A percentile compares a stretch with the other conserved stretches of the same genome.
Evolutionary conservation across 106 monocot species (phyloP).

Genomic region (Narthecium ossifragum): DNA sequence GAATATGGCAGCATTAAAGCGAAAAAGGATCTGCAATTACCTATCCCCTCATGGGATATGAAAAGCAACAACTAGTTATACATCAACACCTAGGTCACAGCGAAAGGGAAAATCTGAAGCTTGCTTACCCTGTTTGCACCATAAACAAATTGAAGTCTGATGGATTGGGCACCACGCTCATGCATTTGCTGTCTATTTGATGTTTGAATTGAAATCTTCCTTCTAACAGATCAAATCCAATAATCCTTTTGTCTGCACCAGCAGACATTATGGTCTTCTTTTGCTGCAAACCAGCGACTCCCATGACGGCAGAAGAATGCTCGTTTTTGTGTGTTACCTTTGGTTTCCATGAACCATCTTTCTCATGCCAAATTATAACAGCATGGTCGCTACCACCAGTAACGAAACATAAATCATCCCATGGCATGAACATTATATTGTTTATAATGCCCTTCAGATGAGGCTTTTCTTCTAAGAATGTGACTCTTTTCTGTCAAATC

Average conservation of each 20-base stretch:
- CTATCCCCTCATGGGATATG: too few relatives aligned
- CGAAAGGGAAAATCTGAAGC: background rate
- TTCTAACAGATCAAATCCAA: slow-evolving; percentile 53
- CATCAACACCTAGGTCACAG: background rate
- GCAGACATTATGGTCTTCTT: slow-evolving; percentile 69
- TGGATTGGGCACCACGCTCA: slow-evolving; percentile 80
- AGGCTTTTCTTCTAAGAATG: slow-evolving; percentile 57
- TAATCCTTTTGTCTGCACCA: slow-evolving; percentile 79
- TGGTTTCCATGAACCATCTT: slow-evolving; percentile 57
- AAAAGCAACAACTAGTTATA: background rate
- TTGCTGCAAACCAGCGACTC: slow-evolving; percentile 67
- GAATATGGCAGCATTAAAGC: too few relatives aligned
- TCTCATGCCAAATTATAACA: slow-evolving; percentile 71
- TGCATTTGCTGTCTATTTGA: slow-evolving; percentile 76
- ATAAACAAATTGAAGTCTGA: slow-evolving; percentile 87
- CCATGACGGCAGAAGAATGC: slow-evolving; percentile 93
- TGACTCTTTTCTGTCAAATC: slow-evolving; percentile 59
- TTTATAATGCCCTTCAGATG: slow-evolving; percentile 87
- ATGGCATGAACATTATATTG: slow-evolving; percentile 65
- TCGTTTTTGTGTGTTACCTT: slow-evolving; percentile 43
- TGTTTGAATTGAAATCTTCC: slow-evolving; percentile 59
- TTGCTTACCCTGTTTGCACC: slow-evolving; percentile 81
- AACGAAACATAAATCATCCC: slow-evolving; percentile 58
- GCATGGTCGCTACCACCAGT: slow-evolving; percentile 91
- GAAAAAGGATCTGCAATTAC: too few relatives aligned